Base-by-base conservation (phyloP, 208 protist genomes). In the Trypanosomatidae sp. region DNA sequence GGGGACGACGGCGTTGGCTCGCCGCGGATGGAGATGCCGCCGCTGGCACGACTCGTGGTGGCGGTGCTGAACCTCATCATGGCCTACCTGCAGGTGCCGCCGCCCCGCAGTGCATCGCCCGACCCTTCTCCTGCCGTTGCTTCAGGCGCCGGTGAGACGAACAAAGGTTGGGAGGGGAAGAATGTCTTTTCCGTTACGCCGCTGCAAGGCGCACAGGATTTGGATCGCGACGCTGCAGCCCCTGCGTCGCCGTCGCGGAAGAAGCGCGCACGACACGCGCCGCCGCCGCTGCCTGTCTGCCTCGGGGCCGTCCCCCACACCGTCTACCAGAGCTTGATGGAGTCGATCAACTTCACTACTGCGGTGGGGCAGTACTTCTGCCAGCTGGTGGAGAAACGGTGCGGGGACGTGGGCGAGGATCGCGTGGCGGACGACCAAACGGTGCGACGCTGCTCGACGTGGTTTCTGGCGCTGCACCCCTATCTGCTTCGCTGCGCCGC, bases 391-490 rank as follows among this genome's bases (percentile, higher is more conserved):
- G 69, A 70, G 62, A 52, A 47, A 47, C n/a, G n/a, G n/a, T n/a
- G n/a, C n/a, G n/a, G n/a, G n/a, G n/a, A n/a, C n/a, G n/a, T n/a
- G n/a, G n/a, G n/a, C n/a, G n/a, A n/a, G n/a, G n/a, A n/a, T n/a
- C n/a, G n/a, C n/a, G n/a, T n/a, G n/a, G n/a, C n/a, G n/a, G n/a
- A n/a, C n/a, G 41, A 19, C 0, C 5, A 41, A 19, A 59, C 47
- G 53, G 43, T 68, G 33, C 36, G 52, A 22, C 58, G 69, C 25
- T 74, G 69, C 44, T 53, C 49, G 0, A 17, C 62, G 39, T 78
- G 50, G 68, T 78, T 83, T 36, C 43, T 78, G 25, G 47, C 22
- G 46, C 64, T 83, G 30, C 78, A 83, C 68, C 78, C 78, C 6
- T 55, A 71, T 36, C 64, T 83, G 7, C 62, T 83, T 7, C 73